Evolutionary conservation across 2,329 filamentous ascomycete species (phyloP).

Genomic region (Rutstroemia sydowiana): DNA sequence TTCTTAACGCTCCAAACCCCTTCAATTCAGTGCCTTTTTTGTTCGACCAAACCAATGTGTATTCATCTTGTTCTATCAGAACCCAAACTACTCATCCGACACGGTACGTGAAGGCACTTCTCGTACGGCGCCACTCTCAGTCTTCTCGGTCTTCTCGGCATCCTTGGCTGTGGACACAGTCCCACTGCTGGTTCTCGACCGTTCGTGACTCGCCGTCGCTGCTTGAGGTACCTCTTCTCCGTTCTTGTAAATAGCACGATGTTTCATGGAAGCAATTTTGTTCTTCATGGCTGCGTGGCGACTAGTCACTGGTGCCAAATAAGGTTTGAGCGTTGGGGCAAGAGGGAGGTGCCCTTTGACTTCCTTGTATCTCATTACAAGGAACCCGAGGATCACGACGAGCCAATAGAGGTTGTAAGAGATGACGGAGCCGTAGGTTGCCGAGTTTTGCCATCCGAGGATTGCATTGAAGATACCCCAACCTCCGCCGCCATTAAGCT

Average conservation of each 20-base stretch:
- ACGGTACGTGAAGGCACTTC: constrained; percentile 10
- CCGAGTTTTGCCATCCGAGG: constrained; percentile 82
- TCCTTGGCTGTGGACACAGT: constrained; percentile 5
- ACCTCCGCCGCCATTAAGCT: constrained; percentile 63
- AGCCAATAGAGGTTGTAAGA: constrained; percentile 88
- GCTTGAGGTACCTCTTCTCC: too few relatives aligned
- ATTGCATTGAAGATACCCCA: constrained; percentile 87
- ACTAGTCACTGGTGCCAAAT: neutral
- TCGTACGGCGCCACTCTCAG: too few relatives aligned
- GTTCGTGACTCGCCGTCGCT: neutral
- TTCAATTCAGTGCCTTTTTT: too few relatives aligned
- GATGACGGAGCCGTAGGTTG: constrained; percentile 79
- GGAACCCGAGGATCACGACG: constrained; percentile 56
- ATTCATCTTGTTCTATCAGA: too few relatives aligned
- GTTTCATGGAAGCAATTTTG: constrained; percentile 1
- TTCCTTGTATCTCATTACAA: constrained; percentile 61
- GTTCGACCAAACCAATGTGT: too few relatives aligned
- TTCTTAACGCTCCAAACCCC: too few relatives aligned
- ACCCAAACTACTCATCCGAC: too few relatives aligned
- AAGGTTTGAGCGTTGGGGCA: neutral
- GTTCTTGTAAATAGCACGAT: constrained; percentile 2
- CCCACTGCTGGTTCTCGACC: neutral
- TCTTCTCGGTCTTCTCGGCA: constrained; percentile 3
- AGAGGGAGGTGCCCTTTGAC: constrained; percentile 39
- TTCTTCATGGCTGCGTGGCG: neutral